Evolutionary conservation across 768 basidiomycete genomes (phyloP), one percentile per base, ranked within the genome.

Genomic region (Collybiopsis confluens): DNA sequence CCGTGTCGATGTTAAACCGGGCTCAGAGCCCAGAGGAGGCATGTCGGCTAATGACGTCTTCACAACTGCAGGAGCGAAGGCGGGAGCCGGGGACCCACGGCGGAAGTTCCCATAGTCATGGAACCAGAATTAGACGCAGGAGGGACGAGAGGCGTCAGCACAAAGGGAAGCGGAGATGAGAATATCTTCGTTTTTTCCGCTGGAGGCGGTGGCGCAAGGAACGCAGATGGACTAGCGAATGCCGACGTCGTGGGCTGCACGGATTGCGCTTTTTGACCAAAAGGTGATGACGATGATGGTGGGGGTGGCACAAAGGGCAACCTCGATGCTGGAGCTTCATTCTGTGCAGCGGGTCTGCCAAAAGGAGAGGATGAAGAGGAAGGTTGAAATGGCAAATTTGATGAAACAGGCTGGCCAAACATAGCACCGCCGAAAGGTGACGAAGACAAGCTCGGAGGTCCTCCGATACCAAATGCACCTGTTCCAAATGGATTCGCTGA

Each of bases 401-500:
- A 21, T 36, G 38, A 35, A 18, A 43, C 50, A 37, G 47, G 28
- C 8, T 28, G 20, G 35, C 28, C 47, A 16, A 48, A 37, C 47
- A 7, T 35, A 15, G 28, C 27, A 9, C 16, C n/a, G 13, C 47
- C 47, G 35, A 48, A 48, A 35, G 30, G n/a, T 10, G 24, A 30
- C 4, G 30, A n/a, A 16, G 44, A 45, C 30, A 35, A 40, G 10
- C 30, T 33, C 30, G 23, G 5, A 6, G n/a, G 5, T 8, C n/a
- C 41, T 42, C 41, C 41, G 23, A 42, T 8, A 42, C 23, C 30
- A 33, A 33, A 33, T 33, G 30, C 30, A 33, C 28, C 47, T 1
- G 15, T 27, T 15, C 50, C 50, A 41, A 52, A 52, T 20, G 40
- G 37, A 26, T 52, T 52, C 8, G 72, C 74, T 15, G 70, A 72